Evolutionary conservation across 2,329 filamentous ascomycete genomes (phyloP).

Genomic region (Aspergillus sp.): DNA sequence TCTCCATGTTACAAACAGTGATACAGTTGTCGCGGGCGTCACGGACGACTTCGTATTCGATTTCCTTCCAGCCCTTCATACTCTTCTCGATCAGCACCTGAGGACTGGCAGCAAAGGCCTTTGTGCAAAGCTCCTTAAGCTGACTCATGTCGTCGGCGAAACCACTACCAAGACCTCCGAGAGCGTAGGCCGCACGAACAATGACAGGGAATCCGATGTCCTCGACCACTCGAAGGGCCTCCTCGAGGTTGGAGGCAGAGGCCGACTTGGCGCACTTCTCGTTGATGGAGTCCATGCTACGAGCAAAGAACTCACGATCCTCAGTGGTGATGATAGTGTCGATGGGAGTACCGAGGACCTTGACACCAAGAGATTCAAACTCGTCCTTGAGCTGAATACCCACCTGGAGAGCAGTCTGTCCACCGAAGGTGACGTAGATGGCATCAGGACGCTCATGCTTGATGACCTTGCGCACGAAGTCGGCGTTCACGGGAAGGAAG

Average conservation of each 20-base stretch:
- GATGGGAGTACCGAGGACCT: conserved; percentile 93
- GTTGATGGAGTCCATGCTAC: conserved; percentile 96
- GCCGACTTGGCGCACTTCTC: conserved; percentile 98
- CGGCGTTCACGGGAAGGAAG: conserved; percentile 93
- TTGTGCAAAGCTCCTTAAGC: conserved; percentile 83
- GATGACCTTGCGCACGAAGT: conserved; percentile 97
- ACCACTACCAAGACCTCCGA: conserved; percentile 91
- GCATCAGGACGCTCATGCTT: conserved; percentile 90
- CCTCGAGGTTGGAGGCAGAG: conserved; percentile 82
- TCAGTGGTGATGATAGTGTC: conserved; percentile 98
- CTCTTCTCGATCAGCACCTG: conserved; percentile 95
- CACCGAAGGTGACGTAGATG: conserved; percentile 97
- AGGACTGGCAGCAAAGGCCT: conserved; percentile 90
- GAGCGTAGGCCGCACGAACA: conserved; percentile 90
- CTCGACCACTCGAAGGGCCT: conserved; percentile 84
- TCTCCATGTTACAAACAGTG: conserved; percentile 99
- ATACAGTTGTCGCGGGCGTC: conserved; percentile 97
- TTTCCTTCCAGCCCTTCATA: conserved; percentile 99
- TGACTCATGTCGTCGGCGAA: conserved; percentile 87
- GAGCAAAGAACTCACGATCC: conserved; percentile 93
- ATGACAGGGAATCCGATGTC: conserved; percentile 96
- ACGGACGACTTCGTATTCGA: conserved; percentile 97
- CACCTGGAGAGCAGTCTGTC: conserved; percentile 93
- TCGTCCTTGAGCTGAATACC: conserved; percentile 98
- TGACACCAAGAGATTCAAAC: conserved; percentile 86